A percentile compares a stretch with the other conserved stretches of the same genome.
These are phyloP conservation scores for Adansonia grandidieri DNA, from an alignment of 441 rosid species.

Conservation along the genomic window DNA sequence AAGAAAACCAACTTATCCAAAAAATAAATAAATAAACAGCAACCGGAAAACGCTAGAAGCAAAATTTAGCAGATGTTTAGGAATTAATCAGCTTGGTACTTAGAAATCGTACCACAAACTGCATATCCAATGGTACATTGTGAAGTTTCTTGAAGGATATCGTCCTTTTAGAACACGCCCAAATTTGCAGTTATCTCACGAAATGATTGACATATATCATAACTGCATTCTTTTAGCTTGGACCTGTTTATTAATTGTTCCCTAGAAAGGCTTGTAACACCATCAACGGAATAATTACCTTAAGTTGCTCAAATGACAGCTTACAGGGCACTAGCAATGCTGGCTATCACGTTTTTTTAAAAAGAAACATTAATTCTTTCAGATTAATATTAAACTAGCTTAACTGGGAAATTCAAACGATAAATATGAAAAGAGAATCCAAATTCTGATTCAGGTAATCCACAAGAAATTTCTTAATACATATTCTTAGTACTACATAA, in stretches of 20 bases:
- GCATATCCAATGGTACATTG: background rate
- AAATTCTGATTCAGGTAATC: background rate
- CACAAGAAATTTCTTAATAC: background rate
- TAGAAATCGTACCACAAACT: constrained; percentile 2
- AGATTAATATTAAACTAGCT: constrained; percentile 9
- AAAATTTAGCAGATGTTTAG: background rate
- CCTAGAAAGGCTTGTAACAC: background rate
- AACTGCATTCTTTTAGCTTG: constrained; percentile 9
- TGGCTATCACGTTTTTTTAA: background rate
- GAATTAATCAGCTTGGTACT: background rate
- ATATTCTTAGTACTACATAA: background rate
- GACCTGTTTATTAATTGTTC: background rate
- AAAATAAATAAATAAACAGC: too few species aligned
- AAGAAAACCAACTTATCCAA: too few species aligned
- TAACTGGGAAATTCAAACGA: background rate
- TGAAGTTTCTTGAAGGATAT: background rate
- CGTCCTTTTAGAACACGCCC: constrained; percentile 10
- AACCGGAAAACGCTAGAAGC: too few species aligned
- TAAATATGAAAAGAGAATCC: background rate
- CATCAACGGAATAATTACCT: constrained; percentile 44
- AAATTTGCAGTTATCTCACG: background rate
- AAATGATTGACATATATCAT: background rate
- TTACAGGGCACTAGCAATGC: background rate
- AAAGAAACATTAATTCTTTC: background rate
- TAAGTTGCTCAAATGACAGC: background rate